Base-by-base conservation (phyloP, 140 eudicot genomes). In the Oenanthe javanica region DNA sequence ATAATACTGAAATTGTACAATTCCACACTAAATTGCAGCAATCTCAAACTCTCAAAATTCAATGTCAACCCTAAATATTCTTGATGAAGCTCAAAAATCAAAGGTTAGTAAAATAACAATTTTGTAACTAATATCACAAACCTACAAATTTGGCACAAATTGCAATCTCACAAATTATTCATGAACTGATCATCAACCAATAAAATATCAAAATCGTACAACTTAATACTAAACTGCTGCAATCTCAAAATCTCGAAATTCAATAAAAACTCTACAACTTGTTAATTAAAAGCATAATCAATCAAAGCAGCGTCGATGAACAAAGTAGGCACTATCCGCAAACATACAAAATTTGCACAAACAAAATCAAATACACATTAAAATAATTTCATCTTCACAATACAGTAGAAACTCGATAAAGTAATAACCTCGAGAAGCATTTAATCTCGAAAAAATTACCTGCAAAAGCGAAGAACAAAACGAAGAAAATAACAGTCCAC, bases 401-500 rank as follows among this genome's bases (percentile, higher is more conserved):
- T 21, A 8, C 36, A 59, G 67, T 8, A 59, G 1, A 18, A 21
- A 7, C 67, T 59, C 36, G 31, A 21, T 59, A 59, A 21, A 59
- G 2, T 1, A 18, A 18, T 19, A 59, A 59, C 8, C 8, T 67
- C 25, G 50, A 71, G 6, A 73, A 46, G 19, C 40, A 36, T 36
- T 36, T 36, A 36, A 36, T 36, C 0, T 43, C 36, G 21, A 18
- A 19, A 46, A 46, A 79, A 72, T 87, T 84, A 94, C 99, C 99
- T 78, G 95, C 89, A 52, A 94, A 43, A 45, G 93, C 91, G 23
- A 90, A 81, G 77, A 92, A 38, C 42, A 87, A 79, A 21, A 94
- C 97, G 72, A 88, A 49, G 79, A 89, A 82, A 52, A 94, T 81
- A 31, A 92, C 97, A 14, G 86, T 82, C 97, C 99, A 94, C 36